Evolutionary conservation across 2,329 filamentous ascomycete genomes (phyloP).

Genomic region (Venturia carpophila): DNA sequence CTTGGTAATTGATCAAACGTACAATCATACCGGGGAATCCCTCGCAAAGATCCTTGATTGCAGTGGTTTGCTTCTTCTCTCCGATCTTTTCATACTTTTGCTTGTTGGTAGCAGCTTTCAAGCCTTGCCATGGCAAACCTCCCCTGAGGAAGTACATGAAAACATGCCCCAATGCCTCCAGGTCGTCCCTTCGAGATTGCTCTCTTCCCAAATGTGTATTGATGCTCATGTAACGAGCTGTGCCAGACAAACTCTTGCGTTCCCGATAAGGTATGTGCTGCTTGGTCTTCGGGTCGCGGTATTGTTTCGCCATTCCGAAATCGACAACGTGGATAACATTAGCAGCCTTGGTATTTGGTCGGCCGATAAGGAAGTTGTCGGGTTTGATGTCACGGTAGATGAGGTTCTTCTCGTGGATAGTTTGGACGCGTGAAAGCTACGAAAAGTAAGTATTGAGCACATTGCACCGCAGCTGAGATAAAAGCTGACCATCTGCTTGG

Average conservation of each 20-base stretch:
- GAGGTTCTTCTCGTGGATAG: conserved; percentile 97
- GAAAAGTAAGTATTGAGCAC: conserved; percentile 9
- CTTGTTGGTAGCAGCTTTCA: conserved; percentile 67
- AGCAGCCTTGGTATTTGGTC: conserved; percentile 83
- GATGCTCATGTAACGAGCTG: conserved; percentile 98
- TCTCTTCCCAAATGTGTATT: conserved; percentile 96
- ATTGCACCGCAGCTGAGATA: neutral
- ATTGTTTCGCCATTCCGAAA: conserved; percentile 99
- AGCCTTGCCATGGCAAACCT: conserved; percentile 59
- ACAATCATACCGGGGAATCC: conserved; percentile 64
- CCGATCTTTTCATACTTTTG: conserved; percentile 99
- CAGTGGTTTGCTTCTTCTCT: conserved; percentile 98
- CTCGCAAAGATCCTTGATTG: conserved; percentile 93
- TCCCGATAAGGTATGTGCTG: conserved; percentile 98
- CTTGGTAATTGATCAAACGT: conserved; percentile 26
- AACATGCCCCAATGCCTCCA: conserved; percentile 72
- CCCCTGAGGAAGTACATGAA: conserved; percentile 64
- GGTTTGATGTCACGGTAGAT: conserved; percentile 99
- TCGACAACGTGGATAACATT: conserved; percentile 98
- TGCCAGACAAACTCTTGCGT: conserved; percentile 92
- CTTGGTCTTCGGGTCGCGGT: conserved; percentile 96
- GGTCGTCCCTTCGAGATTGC: conserved; percentile 89
- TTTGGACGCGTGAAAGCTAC: conserved; percentile 80
- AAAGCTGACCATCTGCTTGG: conserved; percentile 82
- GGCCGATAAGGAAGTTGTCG: conserved; percentile 96